A percentile compares a stretch with the other conserved stretches of the same genome.
Conservation (phyloP, 75 land plant genomes). For the Cunninghamia lanceolata region DNA sequence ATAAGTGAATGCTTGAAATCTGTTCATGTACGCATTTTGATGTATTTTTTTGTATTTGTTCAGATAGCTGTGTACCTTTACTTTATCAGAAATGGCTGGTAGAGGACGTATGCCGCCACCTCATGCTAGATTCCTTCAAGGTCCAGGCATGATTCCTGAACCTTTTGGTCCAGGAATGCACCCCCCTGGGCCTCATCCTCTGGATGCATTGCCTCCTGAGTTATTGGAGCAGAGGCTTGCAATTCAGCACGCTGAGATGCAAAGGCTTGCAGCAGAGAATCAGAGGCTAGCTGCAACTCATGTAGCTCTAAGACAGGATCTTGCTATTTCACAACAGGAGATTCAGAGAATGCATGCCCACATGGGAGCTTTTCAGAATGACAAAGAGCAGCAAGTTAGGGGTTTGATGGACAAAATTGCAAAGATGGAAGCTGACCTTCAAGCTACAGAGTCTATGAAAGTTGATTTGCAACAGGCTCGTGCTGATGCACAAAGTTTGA, state of each 20-base stretch:
- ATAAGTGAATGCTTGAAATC: not conserved
- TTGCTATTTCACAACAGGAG: constrained; percentile 80
- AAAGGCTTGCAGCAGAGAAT: constrained; percentile 66
- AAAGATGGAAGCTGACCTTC: constrained; percentile 62
- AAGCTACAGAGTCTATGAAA: constrained; percentile 49
- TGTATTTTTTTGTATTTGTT: not conserved
- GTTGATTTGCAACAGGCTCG: constrained; percentile 53
- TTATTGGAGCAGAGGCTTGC: constrained; percentile 77
- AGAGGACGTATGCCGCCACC: constrained; percentile 50
- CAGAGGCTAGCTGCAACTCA: constrained; percentile 90
- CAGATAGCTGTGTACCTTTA: not conserved
- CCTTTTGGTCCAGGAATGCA: constrained; percentile 43
- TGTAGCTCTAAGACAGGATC: constrained; percentile 74
- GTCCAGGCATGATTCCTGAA: constrained; percentile 43
- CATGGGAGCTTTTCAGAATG: constrained; percentile 47
- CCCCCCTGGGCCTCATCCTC: constrained; percentile 34
- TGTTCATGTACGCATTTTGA: not conserved
- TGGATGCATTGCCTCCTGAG: constrained; percentile 51
- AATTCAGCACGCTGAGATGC: constrained; percentile 75
- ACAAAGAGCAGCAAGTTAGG: constrained; percentile 69
- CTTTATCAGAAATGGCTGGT: constrained; percentile 33
- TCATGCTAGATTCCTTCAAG: constrained; percentile 36
- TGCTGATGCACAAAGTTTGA: constrained; percentile 57
- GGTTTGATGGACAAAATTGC: constrained; percentile 50
- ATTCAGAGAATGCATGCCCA: constrained; percentile 58